A percentile compares a stretch with the other conserved stretches of the same genome.
Conservation (phyloP, 2,329 filamentous ascomycete species). For the Ilyonectria destructans region DNA sequence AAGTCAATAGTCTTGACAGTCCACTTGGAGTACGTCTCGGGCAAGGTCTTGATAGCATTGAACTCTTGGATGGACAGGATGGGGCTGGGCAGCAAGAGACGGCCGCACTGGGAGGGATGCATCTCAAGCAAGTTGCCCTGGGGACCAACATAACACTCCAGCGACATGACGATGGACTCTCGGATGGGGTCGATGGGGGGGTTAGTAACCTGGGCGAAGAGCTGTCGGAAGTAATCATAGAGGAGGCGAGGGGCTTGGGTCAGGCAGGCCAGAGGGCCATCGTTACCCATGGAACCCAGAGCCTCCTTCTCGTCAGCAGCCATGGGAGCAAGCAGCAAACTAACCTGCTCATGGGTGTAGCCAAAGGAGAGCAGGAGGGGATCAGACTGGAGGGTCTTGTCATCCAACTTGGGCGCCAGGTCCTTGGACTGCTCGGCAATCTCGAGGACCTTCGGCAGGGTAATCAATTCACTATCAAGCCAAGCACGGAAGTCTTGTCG, state of each 20-base stretch:
- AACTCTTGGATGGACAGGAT: slow-evolving; percentile 93
- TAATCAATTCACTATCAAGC: slow-evolving; percentile 89
- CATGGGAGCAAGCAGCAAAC: slow-evolving; percentile 93
- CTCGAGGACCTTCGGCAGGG: slow-evolving; percentile 82
- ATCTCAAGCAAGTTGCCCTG: slow-evolving; percentile 97
- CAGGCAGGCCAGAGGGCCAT: slow-evolving; percentile 92
- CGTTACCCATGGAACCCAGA: slow-evolving; percentile 97
- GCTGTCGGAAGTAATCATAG: slow-evolving; percentile 97
- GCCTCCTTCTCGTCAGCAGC: slow-evolving; percentile 98
- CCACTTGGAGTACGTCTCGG: slow-evolving; percentile 82
- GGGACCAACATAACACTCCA: slow-evolving; percentile 96
- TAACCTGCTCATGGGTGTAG: slow-evolving; percentile 96
- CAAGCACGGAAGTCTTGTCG: slow-evolving; percentile 91
- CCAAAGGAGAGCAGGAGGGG: slow-evolving; percentile 89
- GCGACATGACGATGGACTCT: slow-evolving; percentile 98
- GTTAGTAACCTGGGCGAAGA: slow-evolving; percentile 98
- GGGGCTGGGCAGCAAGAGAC: slow-evolving; percentile 89
- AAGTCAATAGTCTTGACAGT: slow-evolving; percentile 92
- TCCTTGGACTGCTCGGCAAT: slow-evolving; percentile 74
- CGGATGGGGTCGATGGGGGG: slow-evolving; percentile 97
- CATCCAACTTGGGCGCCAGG: slow-evolving; percentile 78
- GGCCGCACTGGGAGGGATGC: slow-evolving; percentile 89
- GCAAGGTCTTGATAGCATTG: slow-evolving; percentile 87
- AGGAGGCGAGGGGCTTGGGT: slow-evolving; percentile 91
- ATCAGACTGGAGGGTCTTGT: slow-evolving; percentile 85